Evolutionary conservation across 257 asterid genomes (phyloP), one percentile per base, ranked within the genome.

Genomic region (Nicotiana attenuata): DNA sequence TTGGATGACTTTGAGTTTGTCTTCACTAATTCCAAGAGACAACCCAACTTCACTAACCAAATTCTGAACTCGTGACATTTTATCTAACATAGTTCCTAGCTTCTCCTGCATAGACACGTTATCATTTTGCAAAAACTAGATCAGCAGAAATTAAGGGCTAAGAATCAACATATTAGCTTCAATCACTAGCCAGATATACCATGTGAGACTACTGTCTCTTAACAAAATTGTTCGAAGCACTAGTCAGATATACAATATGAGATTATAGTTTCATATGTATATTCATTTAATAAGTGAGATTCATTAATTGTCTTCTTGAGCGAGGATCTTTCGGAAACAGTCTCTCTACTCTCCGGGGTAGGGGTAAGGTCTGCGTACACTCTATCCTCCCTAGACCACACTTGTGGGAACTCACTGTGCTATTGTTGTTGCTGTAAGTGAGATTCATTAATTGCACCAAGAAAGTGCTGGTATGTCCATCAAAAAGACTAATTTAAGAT

Each of bases 51-150:
- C 87, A 81, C 91, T 69, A 64, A 91, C 98, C 82, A 91, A 84
- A 83, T 77, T 87, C 80, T 89, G 88, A 81, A 96, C 91, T 22
- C 99, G 98, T 20, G 86, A 85, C 96, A 92, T 91, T 87, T 96
- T 96, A 91, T 96, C 98, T 88, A 96, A 88, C 96, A 94, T 93
- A 38, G 97, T 94, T 80, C 99, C 99, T 80, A 96, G 89, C 86
- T 92, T 96, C 90, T 94, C 98, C 99, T 96, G 91, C 69, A 66
- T 55, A 22, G 76, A 68, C 57, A 76, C 7, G 1, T 47, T 24
- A 47, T 24, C 4, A 3, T 73, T 73, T 47, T 45, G 79, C 24
- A 28, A 11, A 73, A 73, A 73, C 41, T 73, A 47, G 41, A 73
- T 71, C 78, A 45, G 38, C 38, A 20, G 59, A 71, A 22, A 71